Evolutionary conservation across 352 stramenopile genomes (phyloP).

Genomic region (Pythium brassicae): DNA sequence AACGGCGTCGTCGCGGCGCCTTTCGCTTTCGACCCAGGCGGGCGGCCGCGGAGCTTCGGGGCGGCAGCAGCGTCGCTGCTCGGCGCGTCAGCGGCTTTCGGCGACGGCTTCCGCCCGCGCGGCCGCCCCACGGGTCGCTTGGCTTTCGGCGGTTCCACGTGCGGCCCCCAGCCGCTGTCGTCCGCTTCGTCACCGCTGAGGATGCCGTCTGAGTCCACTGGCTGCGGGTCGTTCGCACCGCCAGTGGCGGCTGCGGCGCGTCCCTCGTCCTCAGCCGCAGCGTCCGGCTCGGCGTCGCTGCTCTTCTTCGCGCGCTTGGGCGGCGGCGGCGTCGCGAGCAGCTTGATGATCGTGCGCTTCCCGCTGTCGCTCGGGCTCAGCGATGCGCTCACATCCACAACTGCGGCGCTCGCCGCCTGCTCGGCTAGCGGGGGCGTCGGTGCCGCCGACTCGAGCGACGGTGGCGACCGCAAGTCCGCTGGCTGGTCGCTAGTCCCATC

Average conservation of each 20-base stretch:
- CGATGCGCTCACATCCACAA: not conserved
- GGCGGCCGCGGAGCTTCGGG: not conserved
- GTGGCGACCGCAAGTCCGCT: not conserved
- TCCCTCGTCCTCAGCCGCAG: not conserved
- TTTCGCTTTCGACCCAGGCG: not conserved
- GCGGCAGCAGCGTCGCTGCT: not conserved
- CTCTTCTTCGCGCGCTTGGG: constrained; percentile 8
- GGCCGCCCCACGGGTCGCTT: not conserved
- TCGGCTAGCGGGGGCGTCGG: not conserved
- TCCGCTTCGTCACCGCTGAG: constrained; percentile 8
- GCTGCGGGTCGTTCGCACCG: not conserved
- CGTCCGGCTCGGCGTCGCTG: not conserved
- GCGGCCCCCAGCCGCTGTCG: constrained; percentile 1
- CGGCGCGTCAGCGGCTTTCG: not conserved
- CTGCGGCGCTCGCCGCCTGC: not conserved
- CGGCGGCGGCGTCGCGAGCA: constrained; percentile 16
- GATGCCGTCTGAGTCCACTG: constrained; percentile 3
- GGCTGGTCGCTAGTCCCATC: not conserved
- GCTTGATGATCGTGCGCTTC: constrained; percentile 2
- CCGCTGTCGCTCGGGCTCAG: not conserved
- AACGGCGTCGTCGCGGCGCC: constrained; percentile 1
- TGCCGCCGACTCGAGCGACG: not conserved
- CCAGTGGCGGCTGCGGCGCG: not conserved
- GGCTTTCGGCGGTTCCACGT: not conserved
- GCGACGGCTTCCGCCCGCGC: not conserved